Conservation (phyloP, 768 basidiomycete genomes). For the Suillus cothurnatus region DNA sequence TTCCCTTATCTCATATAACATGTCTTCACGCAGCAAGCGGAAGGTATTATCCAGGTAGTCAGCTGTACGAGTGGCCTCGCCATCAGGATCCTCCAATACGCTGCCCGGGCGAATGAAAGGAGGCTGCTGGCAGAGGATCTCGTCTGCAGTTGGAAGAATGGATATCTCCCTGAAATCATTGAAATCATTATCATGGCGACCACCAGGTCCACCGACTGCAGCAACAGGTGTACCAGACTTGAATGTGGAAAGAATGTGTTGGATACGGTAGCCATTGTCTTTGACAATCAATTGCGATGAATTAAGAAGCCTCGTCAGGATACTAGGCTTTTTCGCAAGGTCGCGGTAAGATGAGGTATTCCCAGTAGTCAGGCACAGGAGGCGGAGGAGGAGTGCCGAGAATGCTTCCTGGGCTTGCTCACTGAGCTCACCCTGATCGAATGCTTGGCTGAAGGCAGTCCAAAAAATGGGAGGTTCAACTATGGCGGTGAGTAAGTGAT, state of each 20-base stretch:
- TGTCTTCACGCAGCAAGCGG: conserved; percentile 64
- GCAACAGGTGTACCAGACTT: conserved; percentile 21
- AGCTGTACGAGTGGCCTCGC: conserved; percentile 38
- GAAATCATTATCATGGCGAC: conserved; percentile 72
- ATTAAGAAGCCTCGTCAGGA: conserved; percentile 26
- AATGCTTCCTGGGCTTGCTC: conserved; percentile 41
- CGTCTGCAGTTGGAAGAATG: conserved; percentile 66
- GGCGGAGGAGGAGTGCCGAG: conserved; percentile 51
- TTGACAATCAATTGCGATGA: conserved; percentile 31
- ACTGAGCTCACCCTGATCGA: conserved; percentile 34
- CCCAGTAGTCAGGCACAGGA: conserved; percentile 43
- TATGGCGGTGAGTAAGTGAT: conserved; percentile 41
- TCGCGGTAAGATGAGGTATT: conserved; percentile 39
- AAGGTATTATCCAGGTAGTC: conserved; percentile 68
- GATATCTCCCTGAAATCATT: conserved; percentile 58
- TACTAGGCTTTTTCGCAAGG: conserved; percentile 34
- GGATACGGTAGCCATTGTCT: conserved; percentile 40
- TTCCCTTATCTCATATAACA: conserved; percentile 59
- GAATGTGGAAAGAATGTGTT: conserved; percentile 38
- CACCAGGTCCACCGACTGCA: conserved; percentile 47
- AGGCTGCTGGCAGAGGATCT: conserved; percentile 44
- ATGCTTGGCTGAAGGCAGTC: conserved; percentile 39
- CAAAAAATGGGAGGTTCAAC: conserved; percentile 57
- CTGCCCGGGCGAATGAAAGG: conserved; percentile 53
- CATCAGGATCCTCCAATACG: conserved; percentile 45